Conservation (phyloP, 140 eudicot species). For the Cichorium intybus region DNA sequence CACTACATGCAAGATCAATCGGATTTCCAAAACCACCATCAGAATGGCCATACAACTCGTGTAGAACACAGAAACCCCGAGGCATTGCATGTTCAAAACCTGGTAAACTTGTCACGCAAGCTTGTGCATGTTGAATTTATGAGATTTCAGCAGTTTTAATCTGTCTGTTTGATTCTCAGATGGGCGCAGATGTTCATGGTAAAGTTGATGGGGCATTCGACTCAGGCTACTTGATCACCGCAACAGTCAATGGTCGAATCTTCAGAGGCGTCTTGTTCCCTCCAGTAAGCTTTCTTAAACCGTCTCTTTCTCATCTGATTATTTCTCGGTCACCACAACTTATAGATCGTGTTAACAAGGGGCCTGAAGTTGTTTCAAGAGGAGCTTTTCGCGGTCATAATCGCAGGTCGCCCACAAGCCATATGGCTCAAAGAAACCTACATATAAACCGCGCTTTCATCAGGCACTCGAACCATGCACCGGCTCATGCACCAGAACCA, state of each 20-base stretch:
- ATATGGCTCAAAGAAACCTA: slow-evolving; percentile 30
- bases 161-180: slow-evolving; percentile 31
- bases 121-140: background rate
- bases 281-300: slow-evolving; percentile 48
- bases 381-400: slow-evolving; percentile 34
- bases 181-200: slow-evolving; percentile 89
- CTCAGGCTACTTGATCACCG: slow-evolving; percentile 93
- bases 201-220: slow-evolving; percentile 91
- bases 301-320: background rate
- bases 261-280: slow-evolving; percentile 90
- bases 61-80: slow-evolving; percentile 30
- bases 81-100: slow-evolving; percentile 33
- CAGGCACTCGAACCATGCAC: slow-evolving; percentile 29
- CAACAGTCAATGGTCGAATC: slow-evolving; percentile 70
- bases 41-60: slow-evolving; percentile 22
- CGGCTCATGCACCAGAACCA: slow-evolving; percentile 32
- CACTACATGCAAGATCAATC: slow-evolving; percentile 30
- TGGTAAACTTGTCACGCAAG: slow-evolving; percentile 28
- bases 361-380: slow-evolving; percentile 48
- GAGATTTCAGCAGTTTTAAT: background rate
- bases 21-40: slow-evolving; percentile 29
- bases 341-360: slow-evolving; percentile 30
- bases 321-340: background rate
- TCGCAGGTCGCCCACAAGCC: slow-evolving; percentile 34
- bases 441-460: slow-evolving; percentile 27